A percentile compares a stretch with the other conserved stretches of the same genome.
Evolutionary conservation across 2,329 filamentous ascomycete species (phyloP).

Genomic region (Cercospora citrullina): DNA sequence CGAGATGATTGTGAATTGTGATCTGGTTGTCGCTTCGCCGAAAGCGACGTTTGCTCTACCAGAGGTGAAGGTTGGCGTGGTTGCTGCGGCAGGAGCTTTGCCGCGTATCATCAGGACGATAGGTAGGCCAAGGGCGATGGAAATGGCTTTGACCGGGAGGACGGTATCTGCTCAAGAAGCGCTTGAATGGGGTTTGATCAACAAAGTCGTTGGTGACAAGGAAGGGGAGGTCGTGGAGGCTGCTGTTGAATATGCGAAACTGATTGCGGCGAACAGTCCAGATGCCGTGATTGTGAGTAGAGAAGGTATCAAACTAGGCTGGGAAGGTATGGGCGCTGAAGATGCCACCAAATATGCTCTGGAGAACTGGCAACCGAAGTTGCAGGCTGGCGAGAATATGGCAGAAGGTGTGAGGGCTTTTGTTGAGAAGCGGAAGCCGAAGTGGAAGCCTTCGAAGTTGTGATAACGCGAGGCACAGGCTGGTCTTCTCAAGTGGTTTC

Average conservation of each 20-base stretch:
- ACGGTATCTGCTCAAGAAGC: conserved; percentile 61
- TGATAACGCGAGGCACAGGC: background rate
- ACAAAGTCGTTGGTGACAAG: conserved; percentile 55
- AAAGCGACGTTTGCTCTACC: conserved; percentile 66
- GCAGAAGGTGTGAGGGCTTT: conserved; percentile 73
- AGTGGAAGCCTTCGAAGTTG: conserved; percentile 28
- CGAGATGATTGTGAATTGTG: conserved; percentile 72
- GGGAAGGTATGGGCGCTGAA: conserved; percentile 68
- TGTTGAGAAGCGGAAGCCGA: conserved; percentile 58
- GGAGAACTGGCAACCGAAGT: conserved; percentile 58
- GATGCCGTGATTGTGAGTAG: conserved; percentile 74
- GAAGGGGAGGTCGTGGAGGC: conserved; percentile 52
- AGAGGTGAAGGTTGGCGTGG: conserved; percentile 70
- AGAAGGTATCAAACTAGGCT: conserved; percentile 69
- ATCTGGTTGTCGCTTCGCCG: conserved; percentile 65
- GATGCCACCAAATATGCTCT: conserved; percentile 60
- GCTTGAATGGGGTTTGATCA: conserved; percentile 68
- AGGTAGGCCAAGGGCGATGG: conserved; percentile 68
- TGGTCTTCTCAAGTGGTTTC: background rate
- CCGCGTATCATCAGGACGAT: conserved; percentile 65
- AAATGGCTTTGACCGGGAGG: conserved; percentile 64
- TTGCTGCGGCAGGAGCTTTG: conserved; percentile 69
- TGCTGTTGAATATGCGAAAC: conserved; percentile 62
- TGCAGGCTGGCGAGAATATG: conserved; percentile 70
- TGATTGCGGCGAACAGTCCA: conserved; percentile 64